phyloP scores from a whole-genome alignment of 768 basidiomycete genomes.

The Leccinum subgranulosum region DNA sequence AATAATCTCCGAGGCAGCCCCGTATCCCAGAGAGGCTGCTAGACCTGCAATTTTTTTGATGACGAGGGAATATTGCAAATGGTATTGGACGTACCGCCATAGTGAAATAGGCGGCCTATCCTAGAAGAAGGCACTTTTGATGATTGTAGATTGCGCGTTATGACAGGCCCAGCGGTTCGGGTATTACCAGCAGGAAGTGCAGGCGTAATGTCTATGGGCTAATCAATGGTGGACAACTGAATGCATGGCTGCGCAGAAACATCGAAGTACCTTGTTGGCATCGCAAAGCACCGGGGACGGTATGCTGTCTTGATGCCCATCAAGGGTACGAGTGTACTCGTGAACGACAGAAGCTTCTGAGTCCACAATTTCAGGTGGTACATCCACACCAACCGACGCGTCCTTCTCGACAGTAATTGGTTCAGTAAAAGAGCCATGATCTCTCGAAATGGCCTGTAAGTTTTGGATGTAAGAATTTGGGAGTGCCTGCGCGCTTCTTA shows the following conservation, averaged over 20 bases:
- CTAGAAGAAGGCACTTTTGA: constrained; percentile 91
- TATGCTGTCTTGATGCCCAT: not conserved
- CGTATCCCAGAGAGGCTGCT: constrained; percentile 84
- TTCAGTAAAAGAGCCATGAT: not conserved
- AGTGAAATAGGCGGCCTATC: constrained; percentile 88
- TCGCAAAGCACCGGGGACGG: not conserved
- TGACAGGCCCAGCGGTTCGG: not conserved
- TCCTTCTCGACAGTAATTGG: not conserved
- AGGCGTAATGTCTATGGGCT: constrained; percentile 1
- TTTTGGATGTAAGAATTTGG: not conserved
- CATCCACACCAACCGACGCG: not conserved
- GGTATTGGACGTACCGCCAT: constrained; percentile 62
- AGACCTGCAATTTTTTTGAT: constrained; percentile 56
- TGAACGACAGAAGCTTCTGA: not conserved
- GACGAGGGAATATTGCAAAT: not conserved
- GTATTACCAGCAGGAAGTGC: not conserved
- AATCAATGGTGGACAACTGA: not conserved
- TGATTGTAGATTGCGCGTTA: constrained; percentile 55
- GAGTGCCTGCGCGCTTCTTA: constrained; percentile 43
- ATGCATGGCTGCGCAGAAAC: not conserved
- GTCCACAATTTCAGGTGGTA: not conserved
- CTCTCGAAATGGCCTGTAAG: not conserved
- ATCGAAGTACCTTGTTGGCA: constrained; percentile 1
- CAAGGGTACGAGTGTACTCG: not conserved
- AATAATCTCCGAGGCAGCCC: constrained; percentile 84